These are phyloP conservation scores for Anthracocystis walkeri DNA, from an alignment of 1,284 basidiomycete species.

Conservation along the genomic window DNA sequence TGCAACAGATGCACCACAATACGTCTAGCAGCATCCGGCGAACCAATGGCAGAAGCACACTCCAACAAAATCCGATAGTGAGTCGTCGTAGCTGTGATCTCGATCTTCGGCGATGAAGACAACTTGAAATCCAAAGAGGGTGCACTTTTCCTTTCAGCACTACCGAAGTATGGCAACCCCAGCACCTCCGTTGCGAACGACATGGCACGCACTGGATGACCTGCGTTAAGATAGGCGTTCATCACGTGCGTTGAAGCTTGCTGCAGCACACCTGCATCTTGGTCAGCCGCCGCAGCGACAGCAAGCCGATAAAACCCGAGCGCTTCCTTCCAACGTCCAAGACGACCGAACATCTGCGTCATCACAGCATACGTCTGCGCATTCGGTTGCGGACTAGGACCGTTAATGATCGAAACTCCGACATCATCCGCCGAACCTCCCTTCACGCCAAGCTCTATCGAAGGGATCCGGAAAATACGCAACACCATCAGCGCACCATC, in stretches of 20 bases:
- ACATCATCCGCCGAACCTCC: background rate
- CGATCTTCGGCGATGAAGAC: background rate
- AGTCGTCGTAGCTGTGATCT: slow-evolving; percentile 12
- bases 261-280: slow-evolving; percentile 9
- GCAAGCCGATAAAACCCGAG: slow-evolving; percentile 23
- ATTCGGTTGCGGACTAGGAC: slow-evolving; percentile 26
- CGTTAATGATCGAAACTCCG: slow-evolving; percentile 11
- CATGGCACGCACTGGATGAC: slow-evolving; percentile 30
- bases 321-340: slow-evolving; percentile 19
- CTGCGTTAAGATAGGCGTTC: slow-evolving; percentile 22
- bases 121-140: slow-evolving; percentile 14
- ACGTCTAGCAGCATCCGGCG: slow-evolving; percentile 19
- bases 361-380: slow-evolving; percentile 24
- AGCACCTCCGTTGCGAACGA: slow-evolving; percentile 31
- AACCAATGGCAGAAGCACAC: slow-evolving; percentile 25
- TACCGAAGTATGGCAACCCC: slow-evolving; percentile 32
- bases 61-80: slow-evolving; percentile 46
- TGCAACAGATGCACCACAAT: slow-evolving; percentile 32
- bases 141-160: slow-evolving; percentile 4
- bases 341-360: slow-evolving; percentile 27
- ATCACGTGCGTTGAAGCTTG: slow-evolving; percentile 23
- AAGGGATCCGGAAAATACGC: slow-evolving; percentile 37
- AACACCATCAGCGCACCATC: slow-evolving; percentile 30
- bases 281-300: background rate
- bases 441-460: background rate